Conservation (phyloP, 2,329 filamentous ascomycete genomes). For the Tolypocladium tropicale region DNA sequence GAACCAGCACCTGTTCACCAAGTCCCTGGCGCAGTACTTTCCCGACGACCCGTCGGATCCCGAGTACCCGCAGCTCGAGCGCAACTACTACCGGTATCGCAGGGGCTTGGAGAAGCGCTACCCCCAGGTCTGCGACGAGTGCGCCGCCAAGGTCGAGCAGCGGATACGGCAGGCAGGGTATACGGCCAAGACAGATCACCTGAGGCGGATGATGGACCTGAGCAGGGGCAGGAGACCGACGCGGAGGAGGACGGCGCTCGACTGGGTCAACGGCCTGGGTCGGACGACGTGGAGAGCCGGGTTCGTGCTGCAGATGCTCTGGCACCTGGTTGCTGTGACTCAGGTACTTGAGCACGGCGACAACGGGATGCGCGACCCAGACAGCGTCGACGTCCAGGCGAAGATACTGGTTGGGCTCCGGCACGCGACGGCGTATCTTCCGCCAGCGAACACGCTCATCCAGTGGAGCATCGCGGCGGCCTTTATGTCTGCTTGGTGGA, state of each 20-base stretch:
- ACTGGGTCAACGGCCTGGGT: constrained; percentile 31
- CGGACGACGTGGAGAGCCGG: constrained; percentile 38
- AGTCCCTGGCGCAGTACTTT: constrained; percentile 70
- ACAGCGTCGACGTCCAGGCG: constrained; percentile 12
- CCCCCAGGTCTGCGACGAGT: constrained; percentile 77
- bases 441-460: constrained; percentile 28
- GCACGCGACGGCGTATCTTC: constrained; percentile 21
- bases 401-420: constrained; percentile 7
- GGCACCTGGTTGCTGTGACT: constrained; percentile 32
- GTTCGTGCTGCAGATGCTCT: constrained; percentile 34
- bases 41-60: constrained; percentile 54
- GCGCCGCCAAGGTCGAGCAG: constrained; percentile 62
- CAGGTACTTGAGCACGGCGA: constrained; percentile 15
- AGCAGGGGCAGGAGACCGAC: constrained; percentile 30
- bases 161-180: constrained; percentile 65
- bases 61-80: constrained; percentile 58
- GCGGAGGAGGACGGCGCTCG: constrained; percentile 25
- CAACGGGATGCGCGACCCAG: constrained; percentile 22
- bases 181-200: constrained; percentile 71
- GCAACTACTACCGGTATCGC: constrained; percentile 59
- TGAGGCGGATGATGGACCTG: constrained; percentile 65
- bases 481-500: constrained; percentile 54
- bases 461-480: constrained; percentile 38
- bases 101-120: constrained; percentile 69
- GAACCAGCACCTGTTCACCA: constrained; percentile 76